A percentile compares a stretch with the other conserved stretches of the same genome.
Evolutionary conservation across 2,329 filamentous ascomycete species (phyloP).

Genomic region (Ophiosphaerella korrae): DNA sequence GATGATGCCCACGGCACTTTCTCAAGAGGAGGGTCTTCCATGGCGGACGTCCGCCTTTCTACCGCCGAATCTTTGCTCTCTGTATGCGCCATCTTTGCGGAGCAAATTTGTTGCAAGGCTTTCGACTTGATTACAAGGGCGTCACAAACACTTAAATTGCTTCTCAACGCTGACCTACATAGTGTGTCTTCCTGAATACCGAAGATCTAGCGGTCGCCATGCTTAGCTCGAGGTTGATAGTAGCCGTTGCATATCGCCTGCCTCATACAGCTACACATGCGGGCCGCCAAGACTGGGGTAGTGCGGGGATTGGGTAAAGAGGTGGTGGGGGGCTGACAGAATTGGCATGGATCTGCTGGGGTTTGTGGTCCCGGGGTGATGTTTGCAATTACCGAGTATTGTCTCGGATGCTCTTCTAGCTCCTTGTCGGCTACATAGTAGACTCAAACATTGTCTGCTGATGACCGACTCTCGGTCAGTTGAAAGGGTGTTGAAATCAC

Average conservation of each 20-base stretch:
- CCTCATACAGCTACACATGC: neutral
- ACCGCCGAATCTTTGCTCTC: neutral
- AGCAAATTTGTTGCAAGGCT: too few species aligned
- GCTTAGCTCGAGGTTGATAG: neutral
- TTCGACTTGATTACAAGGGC: neutral
- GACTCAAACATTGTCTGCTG: too few species aligned
- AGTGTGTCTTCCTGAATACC: neutral
- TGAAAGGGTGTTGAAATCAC: too few species aligned
- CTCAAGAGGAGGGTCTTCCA: neutral
- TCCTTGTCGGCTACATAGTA: too few species aligned
- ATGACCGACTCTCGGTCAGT: too few species aligned
- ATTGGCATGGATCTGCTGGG: neutral
- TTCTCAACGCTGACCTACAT: neutral
- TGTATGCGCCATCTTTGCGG: neutral
- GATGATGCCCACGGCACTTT: conserved; percentile 5
- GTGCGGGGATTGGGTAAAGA: conserved; percentile 6
- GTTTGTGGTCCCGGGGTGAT: neutral
- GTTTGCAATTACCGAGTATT: neutral
- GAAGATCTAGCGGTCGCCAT: neutral
- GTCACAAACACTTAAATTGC: neutral
- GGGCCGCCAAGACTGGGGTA: conserved; percentile 3
- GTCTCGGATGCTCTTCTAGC: too few species aligned
- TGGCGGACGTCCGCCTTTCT: neutral
- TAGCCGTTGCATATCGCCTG: neutral
- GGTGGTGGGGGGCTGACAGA: neutral